These are phyloP conservation scores for Cymbidium sinense DNA, from an alignment of 106 monocot genomes.

Conservation along the genomic window DNA sequence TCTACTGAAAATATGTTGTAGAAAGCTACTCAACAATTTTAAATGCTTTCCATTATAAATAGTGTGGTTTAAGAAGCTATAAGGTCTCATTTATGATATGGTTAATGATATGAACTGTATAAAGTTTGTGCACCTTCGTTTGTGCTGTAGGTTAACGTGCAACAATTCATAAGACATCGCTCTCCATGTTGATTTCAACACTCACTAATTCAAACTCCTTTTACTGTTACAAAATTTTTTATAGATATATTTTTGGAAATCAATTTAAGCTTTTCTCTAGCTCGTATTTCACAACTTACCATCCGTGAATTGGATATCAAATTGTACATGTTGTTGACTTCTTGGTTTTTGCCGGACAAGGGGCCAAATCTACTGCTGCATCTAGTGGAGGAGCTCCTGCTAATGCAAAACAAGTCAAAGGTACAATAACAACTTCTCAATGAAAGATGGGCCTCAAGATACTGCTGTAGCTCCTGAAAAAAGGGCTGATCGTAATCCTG, in stretches of 20 bases:
- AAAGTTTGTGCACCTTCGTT: background rate
- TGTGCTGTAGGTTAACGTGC: background rate
- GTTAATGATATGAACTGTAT: background rate
- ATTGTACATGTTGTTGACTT: background rate
- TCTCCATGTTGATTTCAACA: background rate
- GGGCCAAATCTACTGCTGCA: too few species aligned
- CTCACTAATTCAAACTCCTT: background rate
- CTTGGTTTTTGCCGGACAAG: background rate
- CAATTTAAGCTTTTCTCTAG: background rate
- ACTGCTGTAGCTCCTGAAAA: slow-evolving; percentile 42
- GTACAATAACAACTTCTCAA: slow-evolving; percentile 39
- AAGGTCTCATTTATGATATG: background rate
- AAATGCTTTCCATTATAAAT: background rate
- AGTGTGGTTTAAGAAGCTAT: background rate
- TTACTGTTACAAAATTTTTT: background rate
- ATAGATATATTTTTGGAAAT: background rate
- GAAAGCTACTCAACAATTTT: background rate
- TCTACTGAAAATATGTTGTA: background rate
- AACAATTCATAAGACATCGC: background rate
- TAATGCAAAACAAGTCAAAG: slow-evolving; percentile 36
- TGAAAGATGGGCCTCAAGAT: slow-evolving; percentile 55
- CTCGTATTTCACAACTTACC: background rate
- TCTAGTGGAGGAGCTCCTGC: slow-evolving; percentile 11
- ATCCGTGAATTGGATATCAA: background rate
- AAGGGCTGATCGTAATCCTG: slow-evolving; percentile 44